Base-by-base conservation (phyloP, 345 rosid genomes). In the Brassica carinata region DNA sequence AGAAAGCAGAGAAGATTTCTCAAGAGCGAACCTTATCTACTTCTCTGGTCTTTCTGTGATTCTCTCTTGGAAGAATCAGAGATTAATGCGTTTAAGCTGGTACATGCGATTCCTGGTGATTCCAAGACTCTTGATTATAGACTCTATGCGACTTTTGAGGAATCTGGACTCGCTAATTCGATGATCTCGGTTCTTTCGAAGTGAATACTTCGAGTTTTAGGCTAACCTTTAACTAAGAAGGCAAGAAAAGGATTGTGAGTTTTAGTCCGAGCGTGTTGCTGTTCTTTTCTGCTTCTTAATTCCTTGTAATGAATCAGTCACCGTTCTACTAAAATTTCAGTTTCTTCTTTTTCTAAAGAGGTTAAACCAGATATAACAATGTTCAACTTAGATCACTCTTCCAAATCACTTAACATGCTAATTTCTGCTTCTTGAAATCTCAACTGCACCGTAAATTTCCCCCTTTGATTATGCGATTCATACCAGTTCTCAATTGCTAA, bases 41-140 rank as follows among this genome's bases (percentile, higher is more conserved):
- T 93, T 74, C 84, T 93, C 2, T 95, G 98, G 94, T 93, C 96
- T 23, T 95, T 91, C 72, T 91, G 97, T 77, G 62, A 74, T 78
- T 83, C 93, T 31, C 85, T 83, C 26, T 83, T 93, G 33, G 89
- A 84, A 30, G 86, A 75, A 66, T 86, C 85, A 0, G 84, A 82
- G 75, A 76, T 77, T n/a, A 91, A 82, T 83, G 79, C 79, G 29
- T 91, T 93, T 67, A 89, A 88, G 45, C 77, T 95, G 75, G 84
- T 90, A 5, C 92, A 87, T 3, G 92, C 97, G 4, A 87, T 93
- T 62, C 96, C 94, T 9, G 97, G 98, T 77, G 93, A 91, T 66
- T 83, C 87, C 7, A 89, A 85, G 86, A 69, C 79, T 69, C 83
- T 93, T 67, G 94, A 90, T 77, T 91, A 84, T 51, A 87, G 72